Base-by-base conservation (phyloP, 129 eudicot species). In the Helianthus tuberosus region DNA sequence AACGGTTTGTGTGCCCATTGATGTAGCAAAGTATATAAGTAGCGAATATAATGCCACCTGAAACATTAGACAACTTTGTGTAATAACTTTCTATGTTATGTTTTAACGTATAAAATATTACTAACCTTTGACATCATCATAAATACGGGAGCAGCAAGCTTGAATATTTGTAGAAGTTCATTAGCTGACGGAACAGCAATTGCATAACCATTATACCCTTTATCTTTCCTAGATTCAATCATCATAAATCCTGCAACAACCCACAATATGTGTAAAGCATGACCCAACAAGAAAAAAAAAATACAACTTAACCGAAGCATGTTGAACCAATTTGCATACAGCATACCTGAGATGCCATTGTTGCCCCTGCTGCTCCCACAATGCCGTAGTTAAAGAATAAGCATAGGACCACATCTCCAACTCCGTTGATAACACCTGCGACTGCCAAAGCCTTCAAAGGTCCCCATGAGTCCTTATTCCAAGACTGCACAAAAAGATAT, bases 361-460 rank as follows among this genome's bases (percentile, higher is more conserved):
- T 94, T 83, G 99, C 99, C 99, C 99, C 91, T 76, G 99, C 99
- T 83, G 99, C 99, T 72, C 97, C 99, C 48, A 93, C 97, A 58
- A 94, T 94, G 69, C 99, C 97, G 69, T 88, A 94, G 74, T 85
- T 87, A 32, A 94, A 81, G 80, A 64, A 88, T 75, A 85, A 80
- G 77, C 97, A 90, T 5, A 94, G 75, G 49, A 86, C 84, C 65
- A 94, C 77, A 66, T 90, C 97, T 54, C 99, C 99, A 71, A 88
- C n/a, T 46, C 89, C 93, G 72, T 94, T 94, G 68, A 94, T 83
- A 58, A 73, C 88, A 80, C 89, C 83, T 68, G 99, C 97, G 73
- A 78, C 93, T 63, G 86, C 91, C 75, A 94, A 63, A 77, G 97
- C 99, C 91, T 91, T 91, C 72, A 94, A 77, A 70, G 97, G 98